Conservation (phyloP, 23 red algal genomes). For the Cyanidiococcus yangmingshanensis region DNA sequence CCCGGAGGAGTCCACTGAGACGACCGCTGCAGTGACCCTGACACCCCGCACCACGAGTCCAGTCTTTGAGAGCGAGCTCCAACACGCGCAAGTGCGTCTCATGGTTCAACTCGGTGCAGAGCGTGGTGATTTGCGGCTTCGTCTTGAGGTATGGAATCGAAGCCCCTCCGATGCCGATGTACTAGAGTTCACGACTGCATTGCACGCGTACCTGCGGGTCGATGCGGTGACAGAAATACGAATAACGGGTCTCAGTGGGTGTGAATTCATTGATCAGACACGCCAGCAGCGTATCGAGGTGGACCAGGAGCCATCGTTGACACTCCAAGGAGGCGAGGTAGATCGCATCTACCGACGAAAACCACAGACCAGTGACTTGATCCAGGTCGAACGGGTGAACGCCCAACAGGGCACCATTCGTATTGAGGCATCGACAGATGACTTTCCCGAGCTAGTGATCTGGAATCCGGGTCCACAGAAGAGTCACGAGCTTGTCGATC, state of each 20-base stretch:
- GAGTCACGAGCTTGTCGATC: slow-evolving; percentile 42
- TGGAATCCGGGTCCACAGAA: slow-evolving; percentile 86
- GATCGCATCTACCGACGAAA: slow-evolving; percentile 43
- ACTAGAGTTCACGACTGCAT: slow-evolving; percentile 33
- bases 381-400: slow-evolving; percentile 16
- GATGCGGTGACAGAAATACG: slow-evolving; percentile 13
- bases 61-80: not conserved
- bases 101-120: slow-evolving; percentile 3
- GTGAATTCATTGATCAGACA: slow-evolving; percentile 31
- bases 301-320: slow-evolving; percentile 22
- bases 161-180: not conserved
- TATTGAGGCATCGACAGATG: slow-evolving; percentile 18
- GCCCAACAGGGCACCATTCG: not conserved
- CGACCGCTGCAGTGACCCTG: not conserved
- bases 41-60: not conserved
- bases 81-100: slow-evolving; percentile 4
- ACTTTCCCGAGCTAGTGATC: slow-evolving; percentile 60
- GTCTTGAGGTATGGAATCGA: not conserved
- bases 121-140: not conserved
- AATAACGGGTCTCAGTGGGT: slow-evolving; percentile 27
- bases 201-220: slow-evolving; percentile 67
- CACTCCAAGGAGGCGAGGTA: slow-evolving; percentile 36
- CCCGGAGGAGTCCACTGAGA: not conserved
- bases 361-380: not conserved
- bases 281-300: slow-evolving; percentile 16